Base-by-base conservation (phyloP, 768 basidiomycete species). In the Hypholoma sublateritium region DNA sequence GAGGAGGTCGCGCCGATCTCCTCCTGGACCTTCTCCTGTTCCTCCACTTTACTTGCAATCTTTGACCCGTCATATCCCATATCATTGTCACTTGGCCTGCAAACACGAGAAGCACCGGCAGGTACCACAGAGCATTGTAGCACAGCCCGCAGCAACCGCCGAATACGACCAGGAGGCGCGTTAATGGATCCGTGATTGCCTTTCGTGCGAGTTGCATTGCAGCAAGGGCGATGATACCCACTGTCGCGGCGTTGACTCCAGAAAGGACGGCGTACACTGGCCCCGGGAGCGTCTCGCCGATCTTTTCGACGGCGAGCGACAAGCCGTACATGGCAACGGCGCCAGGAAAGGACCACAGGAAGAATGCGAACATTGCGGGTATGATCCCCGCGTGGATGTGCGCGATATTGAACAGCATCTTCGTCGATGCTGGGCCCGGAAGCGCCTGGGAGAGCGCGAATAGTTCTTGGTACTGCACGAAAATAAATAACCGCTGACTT, bases 241-340 rank as follows among this genome's bases (percentile, higher is more conserved):
- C 82, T 0, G 80, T 79, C 3, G 81, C 74, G 1, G 81, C 78
- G 59, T 85, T 84, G 17, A 85, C 63, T 2, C 83, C 83, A 0
- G 79, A 78, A 8, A 85, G 70, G 11, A 83, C 67, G 16, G 78
- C 78, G 53, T 79, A 78, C n/a, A 77, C 81, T 19, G 77, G 70
- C 3, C 64, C 62, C 3, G 82, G 82, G 1, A 84, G 74, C 2
- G 60, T 67, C 22, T 72, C 69, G 21, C 72, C 69, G n/a, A 83
- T 74, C 5, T 62, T 68, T 39, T 70, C 68, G 7, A 84, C 74
- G 14, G 74, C 81, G 1, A 79, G 67, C 1, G 75, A 74, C 7
- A 83, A 64, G 17, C 67, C 74, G 24, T 74, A 77, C 81, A 83
- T 83, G 3, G 73, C 76, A 11, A 74, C 57, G 5, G 79, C 78